phyloP scores from a whole-genome alignment of 345 rosid species.

The Cardamine chenopodiifolia region DNA sequence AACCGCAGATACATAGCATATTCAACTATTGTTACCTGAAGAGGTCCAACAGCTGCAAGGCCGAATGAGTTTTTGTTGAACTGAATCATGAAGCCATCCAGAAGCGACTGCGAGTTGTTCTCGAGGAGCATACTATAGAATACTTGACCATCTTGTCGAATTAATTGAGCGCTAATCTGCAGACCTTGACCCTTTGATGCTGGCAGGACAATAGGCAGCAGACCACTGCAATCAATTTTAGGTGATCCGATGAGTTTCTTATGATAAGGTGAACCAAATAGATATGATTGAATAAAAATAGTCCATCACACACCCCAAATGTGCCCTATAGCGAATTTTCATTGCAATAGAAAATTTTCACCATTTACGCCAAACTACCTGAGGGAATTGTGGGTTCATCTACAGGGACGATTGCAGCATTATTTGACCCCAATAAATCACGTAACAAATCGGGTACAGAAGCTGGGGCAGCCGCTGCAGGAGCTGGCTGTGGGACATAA shows the following conservation, averaged over 20 bases:
- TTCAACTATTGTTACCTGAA: slow-evolving; percentile 62
- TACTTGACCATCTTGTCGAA: slow-evolving; percentile 74
- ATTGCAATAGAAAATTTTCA: background rate
- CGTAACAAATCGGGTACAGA: slow-evolving; percentile 86
- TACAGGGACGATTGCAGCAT: slow-evolving; percentile 69
- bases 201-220: slow-evolving; percentile 69
- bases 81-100: slow-evolving; percentile 98
- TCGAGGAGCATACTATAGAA: slow-evolving; percentile 75
- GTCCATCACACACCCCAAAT: background rate
- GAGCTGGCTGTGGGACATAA: slow-evolving; percentile 50
- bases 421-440: slow-evolving; percentile 75
- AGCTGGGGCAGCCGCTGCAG: slow-evolving; percentile 52
- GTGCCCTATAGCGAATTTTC: background rate
- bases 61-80: slow-evolving; percentile 94
- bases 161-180: slow-evolving; percentile 89
- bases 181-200: slow-evolving; percentile 67
- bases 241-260: slow-evolving; percentile 22
- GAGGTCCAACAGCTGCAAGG: slow-evolving; percentile 82
- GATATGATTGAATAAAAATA: background rate
- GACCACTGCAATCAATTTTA: slow-evolving; percentile 58
- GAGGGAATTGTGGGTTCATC: slow-evolving; percentile 68
- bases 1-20: background rate
- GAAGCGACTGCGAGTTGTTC: slow-evolving; percentile 72
- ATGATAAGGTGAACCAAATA: background rate
- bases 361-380: slow-evolving; percentile 50